Conservation (phyloP, 148 eudicot genomes). For the Dysphania ambrosioides region DNA sequence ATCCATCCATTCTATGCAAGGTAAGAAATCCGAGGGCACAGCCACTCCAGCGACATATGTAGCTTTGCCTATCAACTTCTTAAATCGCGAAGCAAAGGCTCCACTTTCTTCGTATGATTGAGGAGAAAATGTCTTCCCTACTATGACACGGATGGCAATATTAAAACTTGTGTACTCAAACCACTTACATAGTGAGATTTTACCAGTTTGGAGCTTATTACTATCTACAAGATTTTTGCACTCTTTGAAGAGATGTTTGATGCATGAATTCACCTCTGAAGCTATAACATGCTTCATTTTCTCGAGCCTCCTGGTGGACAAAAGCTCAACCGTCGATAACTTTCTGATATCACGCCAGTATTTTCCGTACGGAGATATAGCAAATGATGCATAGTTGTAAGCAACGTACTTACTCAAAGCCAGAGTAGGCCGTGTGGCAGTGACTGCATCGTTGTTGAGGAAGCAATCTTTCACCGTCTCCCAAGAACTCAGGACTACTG, state of each 20-base stretch:
- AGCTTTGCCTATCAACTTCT: slow-evolving; percentile 32
- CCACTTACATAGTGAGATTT: slow-evolving; percentile 33
- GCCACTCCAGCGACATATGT: slow-evolving; percentile 39
- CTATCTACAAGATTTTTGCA: background rate
- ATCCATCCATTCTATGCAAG: slow-evolving; percentile 45
- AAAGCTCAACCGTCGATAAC: slow-evolving; percentile 31
- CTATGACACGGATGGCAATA: slow-evolving; percentile 33
- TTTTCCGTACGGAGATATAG: slow-evolving; percentile 31
- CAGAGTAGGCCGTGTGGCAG: slow-evolving; percentile 28
- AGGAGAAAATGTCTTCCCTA: slow-evolving; percentile 36
- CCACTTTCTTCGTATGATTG: slow-evolving; percentile 5
- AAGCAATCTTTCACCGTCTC: slow-evolving; percentile 37
- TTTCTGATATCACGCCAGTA: slow-evolving; percentile 46
- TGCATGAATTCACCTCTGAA: slow-evolving; percentile 26
- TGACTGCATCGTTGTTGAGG: slow-evolving; percentile 25
- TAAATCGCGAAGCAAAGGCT: slow-evolving; percentile 20
- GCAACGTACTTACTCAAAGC: slow-evolving; percentile 28
- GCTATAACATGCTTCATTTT: slow-evolving; percentile 25
- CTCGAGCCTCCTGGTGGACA: slow-evolving; percentile 29
- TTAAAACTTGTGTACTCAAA: slow-evolving; percentile 40
- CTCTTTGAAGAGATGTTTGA: slow-evolving; percentile 16
- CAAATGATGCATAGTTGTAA: slow-evolving; percentile 25
- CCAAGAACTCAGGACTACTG: slow-evolving; percentile 32
- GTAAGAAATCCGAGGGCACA: slow-evolving; percentile 37
- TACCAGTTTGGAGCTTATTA: background rate